Evolutionary conservation across 2,329 filamentous ascomycete species (phyloP), one percentile per base, ranked within the genome.

Genomic region (Ceratocystiopsis sp.): DNA sequence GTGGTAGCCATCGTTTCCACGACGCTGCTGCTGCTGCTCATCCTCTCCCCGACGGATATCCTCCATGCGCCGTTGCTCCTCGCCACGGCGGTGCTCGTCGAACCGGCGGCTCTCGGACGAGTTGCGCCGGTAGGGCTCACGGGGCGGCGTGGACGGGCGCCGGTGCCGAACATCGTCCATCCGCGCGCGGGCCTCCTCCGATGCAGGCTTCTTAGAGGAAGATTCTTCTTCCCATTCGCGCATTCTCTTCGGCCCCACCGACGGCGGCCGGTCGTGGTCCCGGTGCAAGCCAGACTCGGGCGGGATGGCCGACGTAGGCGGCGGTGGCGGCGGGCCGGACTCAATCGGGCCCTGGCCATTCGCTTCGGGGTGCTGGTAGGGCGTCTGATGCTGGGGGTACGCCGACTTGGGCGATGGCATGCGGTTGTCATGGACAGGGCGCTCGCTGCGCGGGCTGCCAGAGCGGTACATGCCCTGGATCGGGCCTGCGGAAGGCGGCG

Each of bases 161-260:
- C 86, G 83, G 55, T 82, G 78, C 47, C 79, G 77, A 56, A 84
- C 73, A 54, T 95, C 86, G 35, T 94, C 86, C 51, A 95, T 69
- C 43, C 85, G 82, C 46, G 84, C 84, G 37, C 89, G 79, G 50
- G 73, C 85, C 59, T 95, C 87, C 6, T 96, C 89, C 35, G 78
- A 93, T 11, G 84, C 80, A 48, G 83, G 77, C 65, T 95, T 95
- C 66, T 95, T 93, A 38, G 70, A 68, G 4, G 77, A 64, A 18
- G 75, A 65, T 34, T 93, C 85, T 34, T 89, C 81, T 51, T 96
- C 91, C 87, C 91, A 95, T 55, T 96, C 91, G 40, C 87, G 79
- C 58, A 78, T 72, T 45, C 91, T 76, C 69, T 98, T 98, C 45
- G 80, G 76, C 4, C 73, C 74, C 12, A 84, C 81, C 35, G 85